Evolutionary conservation across 2,329 filamentous ascomycete genomes (phyloP).

Genomic region (Cercospora citrullina): DNA sequence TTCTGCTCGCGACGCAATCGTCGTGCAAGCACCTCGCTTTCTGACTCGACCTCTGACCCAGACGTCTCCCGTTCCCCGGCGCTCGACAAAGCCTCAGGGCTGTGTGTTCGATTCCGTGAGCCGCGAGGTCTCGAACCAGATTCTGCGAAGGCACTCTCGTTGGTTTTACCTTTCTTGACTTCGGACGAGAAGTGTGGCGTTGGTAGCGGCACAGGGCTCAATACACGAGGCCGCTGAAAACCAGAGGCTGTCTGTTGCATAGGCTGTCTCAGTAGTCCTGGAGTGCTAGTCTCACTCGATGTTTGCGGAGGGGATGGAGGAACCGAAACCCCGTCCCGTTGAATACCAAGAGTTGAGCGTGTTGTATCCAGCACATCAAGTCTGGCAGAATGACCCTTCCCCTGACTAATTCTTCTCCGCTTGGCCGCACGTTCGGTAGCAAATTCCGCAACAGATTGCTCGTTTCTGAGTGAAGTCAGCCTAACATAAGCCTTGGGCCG

Average conservation of each 20-base stretch:
- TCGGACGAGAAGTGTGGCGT: slow-evolving; percentile 38
- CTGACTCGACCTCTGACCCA: slow-evolving; percentile 22
- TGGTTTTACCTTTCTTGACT: slow-evolving; percentile 10
- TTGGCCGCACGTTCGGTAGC: slow-evolving; percentile 1
- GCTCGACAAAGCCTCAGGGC: background rate
- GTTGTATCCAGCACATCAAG: slow-evolving; percentile 1
- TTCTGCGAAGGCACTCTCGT: slow-evolving; percentile 16
- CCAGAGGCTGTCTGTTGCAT: slow-evolving; percentile 14
- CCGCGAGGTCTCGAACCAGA: background rate
- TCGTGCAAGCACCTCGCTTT: slow-evolving; percentile 22
- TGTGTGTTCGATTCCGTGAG: background rate
- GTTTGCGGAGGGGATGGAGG: slow-evolving; percentile 46
- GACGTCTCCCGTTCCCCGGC: background rate
- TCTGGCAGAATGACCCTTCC: slow-evolving; percentile 1
- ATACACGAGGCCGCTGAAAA: slow-evolving; percentile 29
- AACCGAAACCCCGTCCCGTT: slow-evolving; percentile 39
- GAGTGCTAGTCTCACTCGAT: slow-evolving; percentile 23
- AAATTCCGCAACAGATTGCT: background rate
- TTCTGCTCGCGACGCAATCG: slow-evolving; percentile 41
- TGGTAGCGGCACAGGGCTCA: slow-evolving; percentile 31
- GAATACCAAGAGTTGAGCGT: background rate
- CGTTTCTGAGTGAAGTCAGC: background rate
- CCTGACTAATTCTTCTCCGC: slow-evolving; percentile 4
- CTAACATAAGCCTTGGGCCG: slow-evolving; percentile 8
- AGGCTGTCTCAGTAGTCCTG: background rate